A percentile compares a stretch with the other conserved stretches of the same genome.
Conservation (phyloP, 1,284 basidiomycete genomes). For the Tylopilus sp. region DNA sequence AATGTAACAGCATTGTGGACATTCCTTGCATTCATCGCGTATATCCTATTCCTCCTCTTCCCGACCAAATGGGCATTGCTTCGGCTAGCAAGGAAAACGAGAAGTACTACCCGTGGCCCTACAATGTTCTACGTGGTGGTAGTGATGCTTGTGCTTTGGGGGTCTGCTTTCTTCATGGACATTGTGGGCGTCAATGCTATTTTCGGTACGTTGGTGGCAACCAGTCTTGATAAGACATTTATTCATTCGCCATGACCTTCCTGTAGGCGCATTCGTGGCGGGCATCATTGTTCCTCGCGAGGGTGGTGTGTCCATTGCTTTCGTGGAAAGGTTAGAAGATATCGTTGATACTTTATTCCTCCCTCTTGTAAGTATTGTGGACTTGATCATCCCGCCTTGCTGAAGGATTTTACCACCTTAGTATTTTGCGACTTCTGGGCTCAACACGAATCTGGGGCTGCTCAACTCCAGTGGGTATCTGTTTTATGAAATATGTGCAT, state of each 20-base stretch:
- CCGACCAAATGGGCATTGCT: constrained; percentile 71
- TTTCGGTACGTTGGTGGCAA: constrained; percentile 64
- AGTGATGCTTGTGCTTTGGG: constrained; percentile 84
- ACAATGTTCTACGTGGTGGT: constrained; percentile 84
- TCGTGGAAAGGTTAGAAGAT: constrained; percentile 89
- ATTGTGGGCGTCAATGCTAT: constrained; percentile 95
- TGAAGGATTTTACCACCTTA: constrained; percentile 61
- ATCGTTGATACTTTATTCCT: constrained; percentile 86
- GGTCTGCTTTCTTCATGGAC: constrained; percentile 93
- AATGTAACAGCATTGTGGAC: constrained; percentile 86
- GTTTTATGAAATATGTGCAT: constrained; percentile 33
- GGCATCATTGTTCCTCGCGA: constrained; percentile 95
- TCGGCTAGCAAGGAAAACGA: constrained; percentile 84
- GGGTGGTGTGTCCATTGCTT: constrained; percentile 82
- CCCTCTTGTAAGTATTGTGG: constrained; percentile 71
- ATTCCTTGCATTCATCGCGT: constrained; percentile 85
- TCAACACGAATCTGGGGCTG: constrained; percentile 90
- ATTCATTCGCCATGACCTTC: constrained; percentile 50
- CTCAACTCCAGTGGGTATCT: constrained; percentile 70
- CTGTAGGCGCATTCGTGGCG: constrained; percentile 83
- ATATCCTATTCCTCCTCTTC: constrained; percentile 84
- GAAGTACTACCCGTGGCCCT: constrained; percentile 84
- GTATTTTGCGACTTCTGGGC: constrained; percentile 92
- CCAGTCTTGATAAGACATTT: neutral
- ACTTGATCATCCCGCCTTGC: neutral